Conservation (phyloP, 2,329 filamentous ascomycete genomes). For the Aspergillus costaricaensis region DNA sequence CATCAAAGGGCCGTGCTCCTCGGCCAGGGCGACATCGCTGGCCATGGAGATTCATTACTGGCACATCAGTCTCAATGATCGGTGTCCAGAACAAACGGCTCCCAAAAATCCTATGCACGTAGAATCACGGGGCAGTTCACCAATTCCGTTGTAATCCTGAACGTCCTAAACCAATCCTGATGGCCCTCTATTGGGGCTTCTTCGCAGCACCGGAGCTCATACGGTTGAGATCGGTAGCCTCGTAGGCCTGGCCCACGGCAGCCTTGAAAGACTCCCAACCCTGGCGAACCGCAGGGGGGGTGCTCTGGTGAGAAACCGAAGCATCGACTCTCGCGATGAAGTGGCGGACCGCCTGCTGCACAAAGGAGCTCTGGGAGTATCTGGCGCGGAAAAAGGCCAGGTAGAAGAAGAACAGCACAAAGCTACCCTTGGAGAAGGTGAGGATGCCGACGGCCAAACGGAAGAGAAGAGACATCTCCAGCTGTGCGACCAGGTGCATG, state of each 20-base stretch:
- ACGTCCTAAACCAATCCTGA: background rate
- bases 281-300: conserved; percentile 75
- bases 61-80: conserved; percentile 1
- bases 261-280: conserved; percentile 80
- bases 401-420: conserved; percentile 84
- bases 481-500: conserved; percentile 86
- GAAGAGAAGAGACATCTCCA: conserved; percentile 86
- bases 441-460: conserved; percentile 79
- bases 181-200: conserved; percentile 49
- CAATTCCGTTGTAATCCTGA: conserved; percentile 2
- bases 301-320: conserved; percentile 80
- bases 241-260: conserved; percentile 70
- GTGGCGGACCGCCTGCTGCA: conserved; percentile 77
- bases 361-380: conserved; percentile 85
- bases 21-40: background rate
- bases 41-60: conserved; percentile 8
- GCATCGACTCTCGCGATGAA: conserved; percentile 76
- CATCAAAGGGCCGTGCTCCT: conserved; percentile 6
- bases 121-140: conserved; percentile 1
- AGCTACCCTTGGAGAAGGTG: conserved; percentile 85
- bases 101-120: background rate
- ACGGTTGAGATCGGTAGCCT: conserved; percentile 74
- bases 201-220: conserved; percentile 62
- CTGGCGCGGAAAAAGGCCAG: conserved; percentile 89
- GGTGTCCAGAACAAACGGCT: conserved; percentile 2